Evolutionary conservation across 805 yeast genomes (phyloP).

Genomic region (Zygoascus bituminiphila): DNA sequence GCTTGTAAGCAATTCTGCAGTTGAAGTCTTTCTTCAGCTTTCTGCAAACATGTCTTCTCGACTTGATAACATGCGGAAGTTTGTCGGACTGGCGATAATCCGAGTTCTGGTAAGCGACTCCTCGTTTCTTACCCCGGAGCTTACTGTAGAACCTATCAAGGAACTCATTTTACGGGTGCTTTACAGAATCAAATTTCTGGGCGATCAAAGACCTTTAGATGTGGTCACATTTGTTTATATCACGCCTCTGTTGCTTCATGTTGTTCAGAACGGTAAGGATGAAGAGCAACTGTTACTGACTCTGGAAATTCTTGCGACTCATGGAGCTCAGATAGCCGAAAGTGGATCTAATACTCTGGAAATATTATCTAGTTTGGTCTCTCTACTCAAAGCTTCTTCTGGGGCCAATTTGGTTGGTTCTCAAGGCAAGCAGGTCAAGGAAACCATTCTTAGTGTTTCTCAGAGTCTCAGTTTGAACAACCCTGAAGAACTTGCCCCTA

Average conservation of each 20-base stretch:
- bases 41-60: conserved; percentile 46
- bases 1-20: conserved; percentile 28
- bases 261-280: conserved; percentile 44
- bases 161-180: conserved; percentile 57
- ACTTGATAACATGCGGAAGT: conserved; percentile 40
- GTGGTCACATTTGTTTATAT: conserved; percentile 60
- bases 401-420: not conserved
- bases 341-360: not conserved
- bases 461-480: conserved; percentile 62
- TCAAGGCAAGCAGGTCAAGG: conserved; percentile 57
- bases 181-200: conserved; percentile 64
- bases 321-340: conserved; percentile 39
- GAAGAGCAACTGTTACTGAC: conserved; percentile 77
- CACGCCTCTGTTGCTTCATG: conserved; percentile 63
- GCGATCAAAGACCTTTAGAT: conserved; percentile 68
- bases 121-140: conserved; percentile 37
- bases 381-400: not conserved
- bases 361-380: conserved; percentile 32
- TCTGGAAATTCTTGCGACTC: conserved; percentile 54
- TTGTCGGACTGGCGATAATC: conserved; percentile 63
- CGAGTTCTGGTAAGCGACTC: conserved; percentile 37
- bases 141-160: conserved; percentile 42
- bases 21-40: conserved; percentile 45
- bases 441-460: conserved; percentile 67
- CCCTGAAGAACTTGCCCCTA: conserved; percentile 46